phyloP scores from a whole-genome alignment of 2,329 filamentous ascomycete species.

The Grosmannia clavigera region DNA sequence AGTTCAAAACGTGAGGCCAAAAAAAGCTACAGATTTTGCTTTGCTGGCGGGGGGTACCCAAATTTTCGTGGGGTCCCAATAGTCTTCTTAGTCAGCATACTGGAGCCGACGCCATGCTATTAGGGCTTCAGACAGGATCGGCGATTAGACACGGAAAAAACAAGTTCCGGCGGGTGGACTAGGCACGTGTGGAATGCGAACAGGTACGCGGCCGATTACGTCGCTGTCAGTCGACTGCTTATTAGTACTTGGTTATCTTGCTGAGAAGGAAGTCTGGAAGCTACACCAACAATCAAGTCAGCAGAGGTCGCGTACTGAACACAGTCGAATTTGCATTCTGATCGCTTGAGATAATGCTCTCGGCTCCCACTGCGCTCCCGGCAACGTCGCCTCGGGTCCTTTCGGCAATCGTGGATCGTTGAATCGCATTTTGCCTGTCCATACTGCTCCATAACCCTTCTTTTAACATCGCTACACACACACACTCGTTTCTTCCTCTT shows the following conservation, averaged over 20 bases:
- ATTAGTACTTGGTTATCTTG: not conserved
- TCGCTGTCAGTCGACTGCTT: not conserved
- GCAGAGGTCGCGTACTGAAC: not conserved
- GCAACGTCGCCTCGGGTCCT: not conserved
- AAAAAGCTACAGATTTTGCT: not conserved
- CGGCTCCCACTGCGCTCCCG: not conserved
- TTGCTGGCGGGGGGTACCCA: not conserved
- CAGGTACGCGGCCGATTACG: not conserved
- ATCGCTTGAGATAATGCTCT: not conserved
- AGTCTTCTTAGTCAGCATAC: slow-evolving; percentile 1
- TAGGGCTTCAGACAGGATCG: slow-evolving; percentile 1
- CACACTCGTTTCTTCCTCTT: too few relatives aligned
- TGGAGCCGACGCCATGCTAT: not conserved
- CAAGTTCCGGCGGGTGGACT: not conserved
- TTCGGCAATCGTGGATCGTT: not conserved
- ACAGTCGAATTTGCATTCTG: not conserved
- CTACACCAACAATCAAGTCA: not conserved
- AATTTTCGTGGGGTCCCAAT: slow-evolving; percentile 5
- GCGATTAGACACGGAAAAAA: not conserved
- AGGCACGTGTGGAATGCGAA: too few relatives aligned
- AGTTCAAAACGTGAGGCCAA: not conserved
- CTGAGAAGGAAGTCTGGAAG: not conserved
- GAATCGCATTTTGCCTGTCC: not conserved
- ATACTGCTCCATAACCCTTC: too few relatives aligned
- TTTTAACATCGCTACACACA: too few relatives aligned